These are phyloP conservation scores for Nitzschia sp. DNA, from an alignment of 108 stramenopile species.

Conservation along the genomic window DNA sequence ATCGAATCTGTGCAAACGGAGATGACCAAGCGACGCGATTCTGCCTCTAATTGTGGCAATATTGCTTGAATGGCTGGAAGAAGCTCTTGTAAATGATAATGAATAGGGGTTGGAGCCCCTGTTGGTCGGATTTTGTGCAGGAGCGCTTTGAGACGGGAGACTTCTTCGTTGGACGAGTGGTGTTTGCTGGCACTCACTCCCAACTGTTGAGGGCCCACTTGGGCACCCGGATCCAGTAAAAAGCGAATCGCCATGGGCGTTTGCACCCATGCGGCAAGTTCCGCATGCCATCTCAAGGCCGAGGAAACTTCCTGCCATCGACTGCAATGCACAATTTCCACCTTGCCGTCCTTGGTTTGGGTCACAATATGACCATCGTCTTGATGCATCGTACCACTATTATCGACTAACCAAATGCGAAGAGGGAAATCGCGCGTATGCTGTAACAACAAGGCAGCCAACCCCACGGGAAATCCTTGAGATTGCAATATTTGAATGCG, in stretches of 20 bases:
- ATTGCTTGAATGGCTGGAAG: not conserved
- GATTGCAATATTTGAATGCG: not conserved
- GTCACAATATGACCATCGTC: slow-evolving; percentile 50
- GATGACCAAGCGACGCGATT: slow-evolving; percentile 58
- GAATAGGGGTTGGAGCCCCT: slow-evolving; percentile 60
- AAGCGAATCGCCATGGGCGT: slow-evolving; percentile 64
- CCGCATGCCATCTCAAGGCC: slow-evolving; percentile 65
- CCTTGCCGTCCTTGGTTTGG: slow-evolving; percentile 1
- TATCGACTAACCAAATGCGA: slow-evolving; percentile 56
- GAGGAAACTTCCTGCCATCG: slow-evolving; percentile 76
- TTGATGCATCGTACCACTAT: slow-evolving; percentile 65
- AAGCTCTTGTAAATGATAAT: slow-evolving; percentile 49
- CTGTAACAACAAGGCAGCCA: not conserved
- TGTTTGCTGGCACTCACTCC: slow-evolving; percentile 4
- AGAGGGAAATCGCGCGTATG: slow-evolving; percentile 4
- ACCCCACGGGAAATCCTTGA: slow-evolving; percentile 6
- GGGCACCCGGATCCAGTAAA: slow-evolving; percentile 49
- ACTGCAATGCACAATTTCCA: slow-evolving; percentile 18
- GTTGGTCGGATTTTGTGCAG: slow-evolving; percentile 41
- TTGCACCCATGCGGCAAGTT: slow-evolving; percentile 52
- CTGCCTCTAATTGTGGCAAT: slow-evolving; percentile 25
- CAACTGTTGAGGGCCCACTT: slow-evolving; percentile 16
- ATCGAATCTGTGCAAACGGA: slow-evolving; percentile 82
- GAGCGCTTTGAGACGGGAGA: slow-evolving; percentile 28
- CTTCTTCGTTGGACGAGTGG: slow-evolving; percentile 23